Percentiles rank a stretch among this genome's conserved stretches.
Conservation (phyloP, 2,329 filamentous ascomycete genomes). For the Plenodomus biglobosus region DNA sequence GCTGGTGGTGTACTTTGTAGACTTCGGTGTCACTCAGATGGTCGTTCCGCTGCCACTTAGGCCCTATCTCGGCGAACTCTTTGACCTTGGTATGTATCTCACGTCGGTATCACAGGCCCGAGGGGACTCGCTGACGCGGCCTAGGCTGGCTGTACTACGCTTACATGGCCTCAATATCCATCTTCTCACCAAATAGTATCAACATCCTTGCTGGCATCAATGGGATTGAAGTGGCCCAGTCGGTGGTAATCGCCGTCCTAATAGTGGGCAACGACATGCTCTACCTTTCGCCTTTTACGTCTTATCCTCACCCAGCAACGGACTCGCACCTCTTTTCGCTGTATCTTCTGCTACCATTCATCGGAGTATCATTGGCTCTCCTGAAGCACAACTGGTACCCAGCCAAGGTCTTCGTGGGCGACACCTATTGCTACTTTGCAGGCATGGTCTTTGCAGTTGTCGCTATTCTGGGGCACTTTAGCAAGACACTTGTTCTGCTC, state of each 20-base stretch:
- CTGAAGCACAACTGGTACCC: slow-evolving; percentile 95
- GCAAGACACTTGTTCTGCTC: slow-evolving; percentile 89
- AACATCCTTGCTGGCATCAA: slow-evolving; percentile 99
- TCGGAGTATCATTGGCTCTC: slow-evolving; percentile 86
- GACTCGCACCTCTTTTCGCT: slow-evolving; percentile 96
- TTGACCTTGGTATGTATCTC: slow-evolving; percentile 65
- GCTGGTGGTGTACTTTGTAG: slow-evolving; percentile 95
- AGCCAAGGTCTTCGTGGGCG: slow-evolving; percentile 90
- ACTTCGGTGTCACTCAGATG: slow-evolving; percentile 95
- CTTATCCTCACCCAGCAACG: slow-evolving; percentile 87
- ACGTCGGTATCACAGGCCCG: not conserved
- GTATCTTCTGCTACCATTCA: slow-evolving; percentile 90
- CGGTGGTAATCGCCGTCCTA: slow-evolving; percentile 81
- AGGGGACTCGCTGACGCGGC: slow-evolving; percentile 13
- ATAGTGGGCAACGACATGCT: slow-evolving; percentile 84
- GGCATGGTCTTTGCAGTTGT: slow-evolving; percentile 99
- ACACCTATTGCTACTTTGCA: slow-evolving; percentile 99
- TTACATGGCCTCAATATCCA: slow-evolving; percentile 95
- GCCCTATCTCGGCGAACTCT: slow-evolving; percentile 77
- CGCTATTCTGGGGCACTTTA: slow-evolving; percentile 95
- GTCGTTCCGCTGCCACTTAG: slow-evolving; percentile 86
- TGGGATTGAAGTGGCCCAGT: slow-evolving; percentile 94
- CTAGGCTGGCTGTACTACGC: slow-evolving; percentile 71
- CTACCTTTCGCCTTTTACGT: slow-evolving; percentile 72
- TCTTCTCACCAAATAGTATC: slow-evolving; percentile 98